Base-by-base conservation (phyloP, 1,139 yeast genomes). In the Diutina neorugosa region DNA sequence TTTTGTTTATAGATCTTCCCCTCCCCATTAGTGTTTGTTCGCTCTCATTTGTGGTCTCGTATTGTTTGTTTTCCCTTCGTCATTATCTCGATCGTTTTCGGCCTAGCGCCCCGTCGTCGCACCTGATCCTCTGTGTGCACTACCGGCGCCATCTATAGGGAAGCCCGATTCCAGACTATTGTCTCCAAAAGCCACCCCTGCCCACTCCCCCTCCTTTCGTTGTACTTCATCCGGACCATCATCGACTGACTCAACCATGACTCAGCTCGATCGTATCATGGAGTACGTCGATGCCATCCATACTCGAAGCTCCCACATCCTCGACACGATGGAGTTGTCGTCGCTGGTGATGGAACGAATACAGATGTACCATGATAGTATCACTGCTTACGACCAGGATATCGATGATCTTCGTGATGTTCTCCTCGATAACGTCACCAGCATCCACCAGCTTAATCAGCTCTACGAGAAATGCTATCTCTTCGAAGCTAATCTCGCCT, bases 381-480 rank as follows among this genome's bases (percentile, higher is more conserved):
- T 70, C 42, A 56, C 66, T 4, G 53, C 60, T 3, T 59, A 65
- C n/a, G 77, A 74, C 55, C 54, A 62, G 16, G 61, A 63, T 34
- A 67, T 73, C 43, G 74, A 69, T 53, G 62, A 63, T n/a, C 61
- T 69, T 43, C 59, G 63, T 41, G 62, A 62, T 20, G 55, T 65
- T 42, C 57, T 71, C 46, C 55, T 59, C 11, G 55, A 59, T 31
- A 71, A 73, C 57, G 58, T 58, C 49, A 54, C 55, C 18, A 63
- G 59, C 53, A 54, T 70, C 40, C 58, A 54, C 46, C 68, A 67
- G 52, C 64, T 71, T 54, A 62, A 66, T 55, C 66, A 65, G 41
- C 63, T 74, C 51, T 60, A 65, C 48, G 71, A 69, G 53, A 69
- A 66, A 57, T 61, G 70, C 3, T 65, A 65, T 54, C 65, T 67